Evolutionary conservation across 129 eudicot species (phyloP).

Genomic region (Flaveria linearis): DNA sequence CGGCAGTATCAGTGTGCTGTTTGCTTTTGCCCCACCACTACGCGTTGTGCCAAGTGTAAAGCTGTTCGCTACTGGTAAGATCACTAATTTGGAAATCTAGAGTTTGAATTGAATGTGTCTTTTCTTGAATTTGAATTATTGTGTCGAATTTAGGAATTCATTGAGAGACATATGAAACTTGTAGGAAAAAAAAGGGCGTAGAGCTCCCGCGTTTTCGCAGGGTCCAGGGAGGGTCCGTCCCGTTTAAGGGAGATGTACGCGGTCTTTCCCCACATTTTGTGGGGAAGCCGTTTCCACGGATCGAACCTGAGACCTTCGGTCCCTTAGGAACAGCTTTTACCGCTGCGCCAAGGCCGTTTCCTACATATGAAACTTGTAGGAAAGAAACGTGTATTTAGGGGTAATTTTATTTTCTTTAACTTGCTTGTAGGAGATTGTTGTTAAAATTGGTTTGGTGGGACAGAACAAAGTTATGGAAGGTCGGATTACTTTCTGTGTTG

Average conservation of each 20-base stretch:
- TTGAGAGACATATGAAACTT: not conserved
- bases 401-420: not conserved
- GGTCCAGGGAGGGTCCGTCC: too few relatives aligned
- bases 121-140: conserved; percentile 4
- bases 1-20: conserved; percentile 54
- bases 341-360: too few relatives aligned
- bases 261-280: too few relatives aligned
- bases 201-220: too few relatives aligned
- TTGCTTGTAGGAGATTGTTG: conserved; percentile 2
- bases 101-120: not conserved
- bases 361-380: too few relatives aligned
- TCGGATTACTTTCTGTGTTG: not conserved
- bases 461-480: not conserved
- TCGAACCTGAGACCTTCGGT: too few relatives aligned
- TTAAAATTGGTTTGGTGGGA: not conserved
- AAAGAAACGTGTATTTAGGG: not conserved
- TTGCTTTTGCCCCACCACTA: conserved; percentile 58
- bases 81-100: not conserved
- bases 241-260: too few relatives aligned
- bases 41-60: conserved; percentile 70
- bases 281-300: too few relatives aligned
- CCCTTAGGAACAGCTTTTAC: too few relatives aligned
- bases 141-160: not conserved
- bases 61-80: conserved; percentile 82
- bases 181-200: too few relatives aligned